Base-by-base conservation (phyloP, 1,284 basidiomycete species). In the Schizophyllum commune region DNA sequence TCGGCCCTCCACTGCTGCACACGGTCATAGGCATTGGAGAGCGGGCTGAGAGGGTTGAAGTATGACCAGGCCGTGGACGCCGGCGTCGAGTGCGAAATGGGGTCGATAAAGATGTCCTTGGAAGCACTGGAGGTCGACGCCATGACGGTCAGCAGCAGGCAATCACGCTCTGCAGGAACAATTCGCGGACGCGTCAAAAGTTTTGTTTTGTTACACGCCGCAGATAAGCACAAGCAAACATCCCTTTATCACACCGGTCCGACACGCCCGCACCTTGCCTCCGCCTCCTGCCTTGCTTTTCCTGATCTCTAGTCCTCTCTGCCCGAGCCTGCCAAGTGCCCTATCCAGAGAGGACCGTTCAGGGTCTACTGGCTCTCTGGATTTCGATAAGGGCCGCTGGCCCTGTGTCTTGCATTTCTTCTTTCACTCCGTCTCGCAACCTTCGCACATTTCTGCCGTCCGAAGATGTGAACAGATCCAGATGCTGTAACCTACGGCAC, bases 1-100 rank as follows among this genome's bases (percentile, higher is more conserved):
- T 85, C 82, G 69, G 83, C 80, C 68, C 92, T 85, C 92, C 92
- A 95, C 75, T 83, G 76, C 65, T 88, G 80, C 74, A 94, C 88
- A 63, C 88, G 84, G 68, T 83, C 79, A 72, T 88, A 90, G 32
- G 83, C 79, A 74, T 81, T 84, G 61, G 80, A 79, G 63, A 92
- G 75, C 13, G 90, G 86, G 19, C 78, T 77, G 55, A 79, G 68
- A n/a, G 74, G 68, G 58, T 75, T 66, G 66, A 73, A 68, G 64
- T 72, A 73, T 58, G 72, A 70, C 52, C 70, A 66, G 60, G 65
- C 70, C 51, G 60, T 58, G 39, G 69, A 66, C 47, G 65, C 56
- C 15, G 69, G 64, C 51, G 63, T 57, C 13, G 62, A 60, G 33
- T 57, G 51, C 34, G 67, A 34, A 65, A 73, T 70, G 65, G 74